These are phyloP conservation scores for Trichomonas tenax DNA, from an alignment of 208 protist species.

Conservation along the genomic window DNA sequence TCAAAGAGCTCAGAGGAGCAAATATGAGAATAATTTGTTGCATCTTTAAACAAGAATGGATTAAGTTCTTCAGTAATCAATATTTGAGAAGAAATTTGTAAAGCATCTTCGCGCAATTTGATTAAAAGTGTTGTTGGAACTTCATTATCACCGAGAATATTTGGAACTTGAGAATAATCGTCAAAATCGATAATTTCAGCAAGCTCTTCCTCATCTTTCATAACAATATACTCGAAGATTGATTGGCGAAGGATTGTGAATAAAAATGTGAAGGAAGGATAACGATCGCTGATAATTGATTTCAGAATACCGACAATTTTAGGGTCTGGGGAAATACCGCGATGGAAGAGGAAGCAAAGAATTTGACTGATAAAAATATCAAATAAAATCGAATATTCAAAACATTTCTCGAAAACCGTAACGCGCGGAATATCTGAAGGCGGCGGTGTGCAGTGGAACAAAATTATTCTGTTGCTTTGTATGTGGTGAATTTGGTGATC, in stretches of 20 bases:
- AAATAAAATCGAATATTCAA: not conserved
- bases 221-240: not conserved
- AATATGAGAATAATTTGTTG: not conserved
- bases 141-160: not conserved
- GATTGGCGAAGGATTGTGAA: not conserved
- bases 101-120: not conserved
- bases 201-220: not conserved
- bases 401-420: not conserved
- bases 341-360: not conserved
- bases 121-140: not conserved
- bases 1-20: not conserved
- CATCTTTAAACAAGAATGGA: not conserved
- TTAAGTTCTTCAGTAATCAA: not conserved
- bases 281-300: not conserved
- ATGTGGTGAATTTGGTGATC: slow-evolving; percentile 2
- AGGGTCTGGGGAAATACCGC: not conserved
- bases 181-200: not conserved
- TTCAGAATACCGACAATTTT: not conserved
- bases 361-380: not conserved
- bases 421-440: not conserved
- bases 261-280: not conserved
- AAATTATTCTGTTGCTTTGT: not conserved
- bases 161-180: not conserved
- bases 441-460: not conserved
- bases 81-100: not conserved